Base-by-base conservation (phyloP, 2,329 filamentous ascomycete species). In the Phyllosticta paracitricarpa region DNA sequence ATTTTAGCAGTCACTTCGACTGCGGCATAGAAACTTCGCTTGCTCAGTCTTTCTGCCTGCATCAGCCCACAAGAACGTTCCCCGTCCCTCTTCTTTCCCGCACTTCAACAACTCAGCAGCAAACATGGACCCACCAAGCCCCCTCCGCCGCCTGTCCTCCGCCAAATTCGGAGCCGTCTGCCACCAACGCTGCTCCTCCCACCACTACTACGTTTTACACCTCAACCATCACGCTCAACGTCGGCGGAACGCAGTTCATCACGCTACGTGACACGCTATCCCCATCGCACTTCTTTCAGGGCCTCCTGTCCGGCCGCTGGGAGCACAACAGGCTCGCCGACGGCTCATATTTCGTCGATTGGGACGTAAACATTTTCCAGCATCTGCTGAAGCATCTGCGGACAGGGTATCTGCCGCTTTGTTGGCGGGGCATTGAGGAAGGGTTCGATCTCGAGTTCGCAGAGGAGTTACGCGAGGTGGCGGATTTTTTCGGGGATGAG, bases 301-400 rank as follows among this genome's bases (percentile, higher is more conserved):
- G 14, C 14, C 40, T 48, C 17, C 40, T 48, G 14, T 48, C 17
- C 14, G 40, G 40, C 40, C 40, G 40, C 40, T 48, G 40, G 40
- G 40, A 48, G 4, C 14, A n/a, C 6, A 19, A n/a, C 40, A 48
- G 17, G 40, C 40, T n/a, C 7, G 6, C 58, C 4, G 70, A 75
- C 55, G 68, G 67, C 2, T 69, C 68, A 0, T 70, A 70, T 62
- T 76, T 76, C 65, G 59, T 77, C 56, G 74, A 77, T 53, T 64
- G 70, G 0, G 71, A 76, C 58, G 64, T 68, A 1, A 51, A 64
- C 0, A 33, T 72, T 6, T 77, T 77, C 61, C 60, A 68, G 26
- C 67, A 77, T 56, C 64, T 76, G 59, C 66, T 76, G 3, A 63
- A 65, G 0, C 76, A 70, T 61, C 67, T 76, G 12, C 72, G 74